Evolutionary conservation across 176 grass and related monocot genomes (phyloP), one percentile per base, ranked within the genome.

Genomic region (Coix lacrymajobi): DNA sequence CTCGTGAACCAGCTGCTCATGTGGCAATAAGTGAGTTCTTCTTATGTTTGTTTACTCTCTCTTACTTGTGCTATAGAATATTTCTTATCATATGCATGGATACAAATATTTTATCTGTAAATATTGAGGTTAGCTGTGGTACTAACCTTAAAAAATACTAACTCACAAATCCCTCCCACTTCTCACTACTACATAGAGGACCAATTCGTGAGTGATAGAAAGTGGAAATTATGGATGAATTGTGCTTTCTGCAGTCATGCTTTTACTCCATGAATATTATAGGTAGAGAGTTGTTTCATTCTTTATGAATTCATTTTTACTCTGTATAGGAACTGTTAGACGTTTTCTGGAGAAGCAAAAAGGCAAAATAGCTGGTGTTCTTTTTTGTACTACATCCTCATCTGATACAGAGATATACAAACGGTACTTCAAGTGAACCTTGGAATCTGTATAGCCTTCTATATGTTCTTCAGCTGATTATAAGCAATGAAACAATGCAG

Each of bases 281-380:
- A 20, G 22, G 20, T 88, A 26, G 1, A 75, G 49, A 19, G 5
- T 31, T 44, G 20, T 85, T 71, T 74, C 30, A 22, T 63, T 64
- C 30, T 81, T 25, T 5, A 12, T 30, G 16, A 78, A 57, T 58
- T 78, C 22, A 71, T 48, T 82, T 25, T 63, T 65, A 10, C 72
- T 71, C 44, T 89, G 49, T 64, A 98, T 64, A 98, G 96, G 96
- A 83, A 98, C 96, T 78, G 96, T 98, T 75, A 89, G 96, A 62
- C 90, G 92, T 62, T 91, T 98, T 90, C 76, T 98, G 82, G 96
- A 98, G 88, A 98, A 98, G 71, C 96, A 98, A 68, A 98, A 95
- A 79, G 77, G 80, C 71, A 95, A 98, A 80, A 88, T 98, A 77
- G 87, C 84, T 69, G 92, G 88, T 71, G 89, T 95, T 77, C 89